Evolutionary conservation across 1,284 basidiomycete species (phyloP).

Genomic region (Amylostereum areolatum): DNA sequence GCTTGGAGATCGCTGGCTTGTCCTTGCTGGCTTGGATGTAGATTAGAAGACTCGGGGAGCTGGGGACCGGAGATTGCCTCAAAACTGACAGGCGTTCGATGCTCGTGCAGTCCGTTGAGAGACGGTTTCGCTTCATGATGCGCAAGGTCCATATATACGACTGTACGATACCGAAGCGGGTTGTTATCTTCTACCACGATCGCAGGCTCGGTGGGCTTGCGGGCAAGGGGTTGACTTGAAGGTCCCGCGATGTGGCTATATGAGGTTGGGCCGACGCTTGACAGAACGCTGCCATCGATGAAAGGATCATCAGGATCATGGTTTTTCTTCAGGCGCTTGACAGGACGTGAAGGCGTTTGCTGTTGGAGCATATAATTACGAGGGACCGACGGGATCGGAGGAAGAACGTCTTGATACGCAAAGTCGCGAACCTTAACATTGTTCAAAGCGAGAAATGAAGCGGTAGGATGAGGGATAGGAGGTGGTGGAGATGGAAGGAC

Average conservation of each 20-base stretch:
- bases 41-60: conserved; percentile 5
- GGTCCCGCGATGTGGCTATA: not conserved
- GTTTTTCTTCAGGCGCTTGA: conserved; percentile 31
- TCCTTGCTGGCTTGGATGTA: conserved; percentile 3
- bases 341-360: conserved; percentile 31
- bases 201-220: conserved; percentile 27
- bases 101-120: too few species aligned
- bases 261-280: not conserved
- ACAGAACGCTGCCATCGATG: conserved; percentile 2
- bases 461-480: conserved; percentile 1
- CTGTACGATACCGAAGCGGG: conserved; percentile 3
- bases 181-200: conserved; percentile 4
- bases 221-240: conserved; percentile 27
- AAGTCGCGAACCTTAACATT: conserved; percentile 71
- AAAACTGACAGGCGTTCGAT: conserved; percentile 1
- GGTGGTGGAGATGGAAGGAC: not conserved
- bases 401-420: conserved; percentile 59
- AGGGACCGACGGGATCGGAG: conserved; percentile 46
- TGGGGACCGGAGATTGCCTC: conserved; percentile 3
- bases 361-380: conserved; percentile 31
- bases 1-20: too few species aligned
- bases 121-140: not conserved
- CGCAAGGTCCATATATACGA: conserved; percentile 9
- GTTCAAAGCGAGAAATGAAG: conserved; percentile 27
- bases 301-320: conserved; percentile 21